Base-by-base conservation (phyloP, 1,284 basidiomycete species). In the Tilletia caries region DNA sequence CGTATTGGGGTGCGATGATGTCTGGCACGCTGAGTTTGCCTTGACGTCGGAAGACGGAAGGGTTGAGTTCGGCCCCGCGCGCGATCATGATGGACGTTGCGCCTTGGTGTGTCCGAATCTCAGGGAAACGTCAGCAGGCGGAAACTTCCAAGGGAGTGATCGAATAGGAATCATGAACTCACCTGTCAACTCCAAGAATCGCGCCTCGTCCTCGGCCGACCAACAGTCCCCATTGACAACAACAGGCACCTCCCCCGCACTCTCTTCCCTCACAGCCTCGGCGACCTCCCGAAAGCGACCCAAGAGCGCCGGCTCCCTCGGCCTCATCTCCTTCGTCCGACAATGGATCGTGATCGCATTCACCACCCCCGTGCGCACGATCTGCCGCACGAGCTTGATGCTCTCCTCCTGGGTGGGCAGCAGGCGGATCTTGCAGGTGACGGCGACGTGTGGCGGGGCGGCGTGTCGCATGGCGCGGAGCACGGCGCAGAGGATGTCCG, bases 21-120 rank as follows among this genome's bases (percentile, higher is more conserved):
- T 74, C 72, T 0, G 76, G 75, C 13, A 74, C 70, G 66, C 78
- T 81, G 34, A 70, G 37, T 18, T 69, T 67, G 27, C 79, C 74
- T 46, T 74, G 44, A 32, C 87, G 83, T 1, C 89, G 88, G 85
- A 98, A 98, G 77, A 92, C 91, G 0, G 91, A 90, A 0, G 94
- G 93, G 83, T 98, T 98, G 10, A 90, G 85, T 84, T 98, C 96
- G 6, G 95, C 95, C 0, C 91, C 92, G 15, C 94, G 90, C 6
- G 95, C 96, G 54, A 98, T 91, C 95, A 98, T 98, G 37, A 93
- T 89, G 0, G 92, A 93, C 74, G 91, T 89, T n/a, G 92, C 93
- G 27, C 91, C 92, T 50, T 4, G 18, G 12, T 50, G 1, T 15
- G 37, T 15, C 37, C 8, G 48, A n/a, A 18, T n/a, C n/a, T n/a